Conservation (phyloP, 805 yeast genomes). For the Metschnikowia kofuensis region DNA sequence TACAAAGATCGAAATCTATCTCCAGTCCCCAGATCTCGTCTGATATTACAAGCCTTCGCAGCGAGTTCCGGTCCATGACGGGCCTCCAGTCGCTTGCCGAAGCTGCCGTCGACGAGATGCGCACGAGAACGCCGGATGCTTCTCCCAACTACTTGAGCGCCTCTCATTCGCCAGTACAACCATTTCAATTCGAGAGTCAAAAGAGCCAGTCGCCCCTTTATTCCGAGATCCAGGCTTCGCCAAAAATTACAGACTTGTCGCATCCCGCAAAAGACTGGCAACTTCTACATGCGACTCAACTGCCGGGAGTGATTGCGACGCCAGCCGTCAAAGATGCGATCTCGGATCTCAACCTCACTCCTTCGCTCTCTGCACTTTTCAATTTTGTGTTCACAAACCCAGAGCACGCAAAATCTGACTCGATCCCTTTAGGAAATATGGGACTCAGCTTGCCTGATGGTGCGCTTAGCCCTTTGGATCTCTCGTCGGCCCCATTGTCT, state of each 20-base stretch:
- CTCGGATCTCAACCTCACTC: constrained; percentile 29
- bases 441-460: constrained; percentile 11
- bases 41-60: constrained; percentile 13
- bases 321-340: constrained; percentile 10
- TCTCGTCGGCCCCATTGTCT: constrained; percentile 1
- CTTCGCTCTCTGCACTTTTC: constrained; percentile 37
- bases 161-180: neutral
- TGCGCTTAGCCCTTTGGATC: constrained; percentile 27
- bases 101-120: constrained; percentile 31
- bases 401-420: constrained; percentile 12
- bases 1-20: constrained; percentile 22
- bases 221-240: neutral
- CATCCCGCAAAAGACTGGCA: constrained; percentile 10
- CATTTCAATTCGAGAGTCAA: neutral
- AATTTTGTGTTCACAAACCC: constrained; percentile 32
- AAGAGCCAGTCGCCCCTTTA: neutral
- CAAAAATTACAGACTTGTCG: neutral
- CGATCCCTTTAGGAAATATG: constrained; percentile 5
- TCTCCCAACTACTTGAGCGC: neutral
- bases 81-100: constrained; percentile 34
- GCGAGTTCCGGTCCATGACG: constrained; percentile 13
- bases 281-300: neutral
- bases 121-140: constrained; percentile 9
- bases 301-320: neutral
- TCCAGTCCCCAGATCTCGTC: constrained; percentile 8